phyloP scores from a whole-genome alignment of 805 yeast species.

The Zygosaccharomyces siamensis region DNA sequence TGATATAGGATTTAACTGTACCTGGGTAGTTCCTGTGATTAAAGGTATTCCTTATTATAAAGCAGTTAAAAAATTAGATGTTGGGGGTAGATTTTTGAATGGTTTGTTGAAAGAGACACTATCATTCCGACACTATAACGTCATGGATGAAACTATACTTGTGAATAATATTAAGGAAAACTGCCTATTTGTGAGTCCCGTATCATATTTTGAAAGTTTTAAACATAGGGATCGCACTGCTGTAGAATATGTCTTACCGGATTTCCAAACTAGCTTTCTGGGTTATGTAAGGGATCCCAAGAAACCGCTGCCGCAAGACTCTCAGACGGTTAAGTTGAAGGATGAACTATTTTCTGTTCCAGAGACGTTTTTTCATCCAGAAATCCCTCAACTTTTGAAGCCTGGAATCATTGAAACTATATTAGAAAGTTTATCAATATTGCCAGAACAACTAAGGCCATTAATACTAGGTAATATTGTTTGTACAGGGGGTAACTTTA shows the following conservation, averaged over 20 bases:
- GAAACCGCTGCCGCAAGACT: constrained; percentile 40
- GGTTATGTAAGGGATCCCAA: constrained; percentile 57
- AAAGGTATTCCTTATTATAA: constrained; percentile 72
- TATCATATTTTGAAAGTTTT: constrained; percentile 38
- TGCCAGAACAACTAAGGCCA: constrained; percentile 73
- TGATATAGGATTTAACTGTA: constrained; percentile 83
- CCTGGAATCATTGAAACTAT: constrained; percentile 73
- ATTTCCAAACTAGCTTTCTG: constrained; percentile 69
- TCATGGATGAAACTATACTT: constrained; percentile 82
- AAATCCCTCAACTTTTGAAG: constrained; percentile 67
- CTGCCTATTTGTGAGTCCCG: constrained; percentile 42
- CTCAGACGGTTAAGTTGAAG: constrained; percentile 60
- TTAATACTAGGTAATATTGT: constrained; percentile 73
- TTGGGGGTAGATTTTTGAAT: constrained; percentile 82
- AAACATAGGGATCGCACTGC: constrained; percentile 33
- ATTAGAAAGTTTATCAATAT: constrained; percentile 58
- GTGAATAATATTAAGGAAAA: constrained; percentile 82
- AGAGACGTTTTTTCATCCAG: constrained; percentile 83
- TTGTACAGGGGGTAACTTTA: constrained; percentile 77
- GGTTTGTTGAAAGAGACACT: constrained; percentile 80
- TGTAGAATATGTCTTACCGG: constrained; percentile 80
- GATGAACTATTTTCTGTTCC: constrained; percentile 90
- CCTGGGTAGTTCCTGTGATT: constrained; percentile 81
- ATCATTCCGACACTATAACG: constrained; percentile 88
- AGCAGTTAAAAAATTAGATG: constrained; percentile 71